Percentiles rank a stretch among this genome's conserved stretches.
phyloP scores from a whole-genome alignment of 768 basidiomycete genomes.

The Leucosporidium yakuticum region DNA sequence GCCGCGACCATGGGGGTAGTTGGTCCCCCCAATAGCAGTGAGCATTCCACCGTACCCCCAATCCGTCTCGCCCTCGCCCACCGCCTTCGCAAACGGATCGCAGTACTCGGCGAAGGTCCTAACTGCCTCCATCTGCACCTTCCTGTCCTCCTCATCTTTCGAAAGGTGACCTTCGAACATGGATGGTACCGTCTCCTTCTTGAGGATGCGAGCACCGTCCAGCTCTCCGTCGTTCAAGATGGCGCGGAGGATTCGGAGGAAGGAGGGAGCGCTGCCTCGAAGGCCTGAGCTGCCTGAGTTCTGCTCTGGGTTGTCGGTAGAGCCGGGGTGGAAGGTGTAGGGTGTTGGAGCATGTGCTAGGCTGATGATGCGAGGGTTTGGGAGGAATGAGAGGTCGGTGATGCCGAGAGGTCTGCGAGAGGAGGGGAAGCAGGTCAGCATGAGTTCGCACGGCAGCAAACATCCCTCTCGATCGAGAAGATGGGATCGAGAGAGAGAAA shows the following conservation, averaged over 20 bases:
- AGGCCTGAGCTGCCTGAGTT: constrained; percentile 35
- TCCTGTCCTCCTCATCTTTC: no score
- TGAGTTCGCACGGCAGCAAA: no score
- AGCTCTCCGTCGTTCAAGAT: constrained; percentile 29
- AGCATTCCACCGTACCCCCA: no score
- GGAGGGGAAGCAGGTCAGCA: no score
- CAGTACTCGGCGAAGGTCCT: no score
- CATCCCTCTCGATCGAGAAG: not conserved
- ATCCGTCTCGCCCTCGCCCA: no score
- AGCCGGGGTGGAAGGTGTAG: not conserved
- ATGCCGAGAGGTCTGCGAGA: constrained; percentile 37
- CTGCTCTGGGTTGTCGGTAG: constrained; percentile 14
- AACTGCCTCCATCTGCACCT: no score
- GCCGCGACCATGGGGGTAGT: no score
- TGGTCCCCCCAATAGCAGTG: no score
- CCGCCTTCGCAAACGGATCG: no score
- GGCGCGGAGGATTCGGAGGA: constrained; percentile 36
- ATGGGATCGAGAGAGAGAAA: not conserved
- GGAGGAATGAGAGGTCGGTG: constrained; percentile 38
- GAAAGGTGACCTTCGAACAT: constrained; percentile 16
- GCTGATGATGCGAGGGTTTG: constrained; percentile 26
- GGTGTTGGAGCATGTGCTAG: not conserved
- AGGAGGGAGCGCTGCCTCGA: constrained; percentile 37
- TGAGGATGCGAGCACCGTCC: constrained; percentile 10
- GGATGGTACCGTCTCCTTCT: constrained; percentile 16